Evolutionary conservation across 2,329 filamentous ascomycete genomes (phyloP), one percentile per base, ranked within the genome.

Genomic region (Thelonectria rubi): DNA sequence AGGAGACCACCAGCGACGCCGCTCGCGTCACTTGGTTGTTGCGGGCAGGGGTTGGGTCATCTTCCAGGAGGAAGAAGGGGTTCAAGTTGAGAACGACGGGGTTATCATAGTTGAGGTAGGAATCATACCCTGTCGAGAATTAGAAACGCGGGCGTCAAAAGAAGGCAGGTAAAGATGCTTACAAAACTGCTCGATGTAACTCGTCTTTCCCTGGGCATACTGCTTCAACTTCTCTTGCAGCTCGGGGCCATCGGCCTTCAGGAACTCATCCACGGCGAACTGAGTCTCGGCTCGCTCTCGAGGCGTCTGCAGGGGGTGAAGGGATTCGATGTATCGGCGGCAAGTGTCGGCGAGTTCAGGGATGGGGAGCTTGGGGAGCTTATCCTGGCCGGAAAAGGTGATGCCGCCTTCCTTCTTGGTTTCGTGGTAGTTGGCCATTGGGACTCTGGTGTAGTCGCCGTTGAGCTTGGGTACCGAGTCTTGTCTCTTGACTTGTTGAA

Each of bases 151-250:
- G 14, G 9, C 2, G 21, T 26, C 15, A 11, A 20, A 24, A 54
- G 1, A 8, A 5, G 20, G 39, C 11, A 57, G 42, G 17, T 4
- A 8, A 15, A 17, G 5, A 12, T 24, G 51, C 62, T 14, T 86
- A 97, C 94, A 99, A 72, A 99, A 99, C 73, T 99, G 95, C 75
- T 98, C 95, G 71, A 99, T 98, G 75, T 97, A 99, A 78, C 94
- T 98, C 39, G 92, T 92, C 79, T 94, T 94, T 46, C 91, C 93
- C 50, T 88, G 88, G 9, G 95, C 94, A 81, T 98, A 99, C 71
- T 90, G 88, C 81, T 94, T 95, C 58, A 98, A 79, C 76, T 91
- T 94, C 63, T 95, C 92, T 74, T 99, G 94, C 49, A 99, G 79
- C 47, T 91, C 88, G 0, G 91, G 92, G 0, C 95, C 95, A 65